Percentiles rank a stretch among this genome's conserved stretches.
These are phyloP conservation scores for Jackrogersella multiformis DNA, from an alignment of 495 filamentous ascomycete genomes.

Conservation along the genomic window DNA sequence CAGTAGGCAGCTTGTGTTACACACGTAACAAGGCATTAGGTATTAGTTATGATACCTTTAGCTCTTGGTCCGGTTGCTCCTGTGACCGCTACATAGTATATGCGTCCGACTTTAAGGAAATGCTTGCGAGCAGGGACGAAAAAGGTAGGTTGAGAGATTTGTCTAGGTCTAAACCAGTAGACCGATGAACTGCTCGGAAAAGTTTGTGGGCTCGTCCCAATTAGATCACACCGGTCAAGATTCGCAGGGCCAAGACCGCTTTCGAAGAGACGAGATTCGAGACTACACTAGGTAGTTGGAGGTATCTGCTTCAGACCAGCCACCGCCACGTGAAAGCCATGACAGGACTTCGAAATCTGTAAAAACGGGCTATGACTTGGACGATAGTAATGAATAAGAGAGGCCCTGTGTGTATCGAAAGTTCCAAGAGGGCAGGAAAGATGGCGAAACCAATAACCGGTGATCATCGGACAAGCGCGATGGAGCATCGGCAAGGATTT, in stretches of 20 bases:
- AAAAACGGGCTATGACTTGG: slow-evolving; percentile 14
- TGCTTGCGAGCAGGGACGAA: slow-evolving; percentile 22
- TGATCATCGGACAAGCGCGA: slow-evolving; percentile 48
- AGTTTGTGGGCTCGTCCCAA: slow-evolving; percentile 25
- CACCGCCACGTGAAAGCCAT: slow-evolving; percentile 42
- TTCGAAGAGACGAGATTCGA: slow-evolving; percentile 31
- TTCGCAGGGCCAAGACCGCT: slow-evolving; percentile 21
- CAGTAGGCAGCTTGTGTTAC: slow-evolving; percentile 20
- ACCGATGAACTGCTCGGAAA: slow-evolving; percentile 37
- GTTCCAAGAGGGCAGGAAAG: slow-evolving; percentile 44
- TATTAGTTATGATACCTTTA: background rate
- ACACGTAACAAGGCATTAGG: slow-evolving; percentile 24
- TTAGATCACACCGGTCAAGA: slow-evolving; percentile 34
- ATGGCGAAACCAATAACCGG: slow-evolving; percentile 44
- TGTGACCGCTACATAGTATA: slow-evolving; percentile 28
- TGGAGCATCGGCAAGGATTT: slow-evolving; percentile 42
- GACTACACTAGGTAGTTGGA: too few relatives aligned
- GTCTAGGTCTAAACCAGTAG: slow-evolving; percentile 34
- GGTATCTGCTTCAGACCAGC: slow-evolving; percentile 38
- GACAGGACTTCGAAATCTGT: slow-evolving; percentile 8
- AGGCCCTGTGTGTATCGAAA: slow-evolving; percentile 11
- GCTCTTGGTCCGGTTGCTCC: slow-evolving; percentile 13
- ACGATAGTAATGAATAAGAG: slow-evolving; percentile 20
- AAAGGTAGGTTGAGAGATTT: slow-evolving; percentile 33
- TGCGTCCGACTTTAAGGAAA: slow-evolving; percentile 4